phyloP scores from a whole-genome alignment of 2,329 filamentous ascomycete species.

The Zymoseptoria tritici region DNA sequence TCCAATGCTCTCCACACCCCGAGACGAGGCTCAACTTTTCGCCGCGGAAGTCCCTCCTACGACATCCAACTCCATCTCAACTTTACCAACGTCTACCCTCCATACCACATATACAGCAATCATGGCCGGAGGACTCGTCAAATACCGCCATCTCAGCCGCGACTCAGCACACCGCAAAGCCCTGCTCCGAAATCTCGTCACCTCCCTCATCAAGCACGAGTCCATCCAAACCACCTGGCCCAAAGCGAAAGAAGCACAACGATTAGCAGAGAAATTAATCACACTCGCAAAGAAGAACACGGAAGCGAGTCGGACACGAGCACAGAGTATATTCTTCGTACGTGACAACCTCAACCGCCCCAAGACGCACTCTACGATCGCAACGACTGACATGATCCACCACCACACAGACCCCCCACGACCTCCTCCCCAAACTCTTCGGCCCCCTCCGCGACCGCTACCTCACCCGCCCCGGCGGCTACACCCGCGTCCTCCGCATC shows the following conservation, averaged over 20 bases:
- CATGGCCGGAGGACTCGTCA: slow-evolving; percentile 82
- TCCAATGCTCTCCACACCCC: not conserved
- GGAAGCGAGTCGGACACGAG: slow-evolving; percentile 65
- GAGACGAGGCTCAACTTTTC: not conserved
- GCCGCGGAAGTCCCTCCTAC: not conserved
- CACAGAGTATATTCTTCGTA: slow-evolving; percentile 74
- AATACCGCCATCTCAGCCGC: slow-evolving; percentile 83
- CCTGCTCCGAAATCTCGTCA: slow-evolving; percentile 90
- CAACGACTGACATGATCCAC: too few relatives aligned
- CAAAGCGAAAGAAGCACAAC: slow-evolving; percentile 95
- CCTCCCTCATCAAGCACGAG: slow-evolving; percentile 87
- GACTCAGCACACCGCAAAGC: slow-evolving; percentile 82
- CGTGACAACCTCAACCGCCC: too few relatives aligned
- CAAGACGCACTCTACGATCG: too few relatives aligned
- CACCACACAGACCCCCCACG: slow-evolving; percentile 49
- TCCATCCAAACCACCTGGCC: slow-evolving; percentile 90
- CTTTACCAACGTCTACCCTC: not conserved
- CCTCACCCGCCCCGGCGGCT: slow-evolving; percentile 71
- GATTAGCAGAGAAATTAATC: slow-evolving; percentile 87
- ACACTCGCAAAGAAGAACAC: slow-evolving; percentile 91
- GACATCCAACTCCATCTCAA: not conserved
- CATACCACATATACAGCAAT: slow-evolving; percentile 11
- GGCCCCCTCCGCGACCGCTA: slow-evolving; percentile 75
- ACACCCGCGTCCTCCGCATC: slow-evolving; percentile 88
- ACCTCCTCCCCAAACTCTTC: slow-evolving; percentile 79